These are phyloP conservation scores for Myxozyma lipomycoides DNA, from an alignment of 805 yeast species.

Conservation along the genomic window DNA sequence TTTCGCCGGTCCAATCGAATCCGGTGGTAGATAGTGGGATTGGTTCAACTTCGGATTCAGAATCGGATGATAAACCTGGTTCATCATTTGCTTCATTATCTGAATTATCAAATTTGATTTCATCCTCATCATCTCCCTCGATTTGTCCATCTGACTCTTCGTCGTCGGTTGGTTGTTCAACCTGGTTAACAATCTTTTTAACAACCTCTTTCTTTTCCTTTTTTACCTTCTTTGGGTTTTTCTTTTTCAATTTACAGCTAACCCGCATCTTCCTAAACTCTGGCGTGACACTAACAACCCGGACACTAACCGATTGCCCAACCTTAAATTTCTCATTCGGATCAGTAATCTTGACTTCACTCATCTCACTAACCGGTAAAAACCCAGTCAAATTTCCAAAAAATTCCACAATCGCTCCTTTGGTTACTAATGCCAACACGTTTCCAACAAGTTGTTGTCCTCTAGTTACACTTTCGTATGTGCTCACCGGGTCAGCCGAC, in stretches of 20 bases:
- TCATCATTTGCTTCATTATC: constrained; percentile 33
- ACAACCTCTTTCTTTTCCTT: constrained; percentile 31
- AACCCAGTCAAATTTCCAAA: constrained; percentile 75
- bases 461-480: constrained; percentile 53
- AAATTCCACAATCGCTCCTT: constrained; percentile 81
- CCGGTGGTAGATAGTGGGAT: constrained; percentile 77
- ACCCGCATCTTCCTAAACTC: constrained; percentile 57
- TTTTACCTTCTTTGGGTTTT: constrained; percentile 28
- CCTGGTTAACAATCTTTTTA: constrained; percentile 25
- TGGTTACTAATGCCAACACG: constrained; percentile 62
- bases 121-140: constrained; percentile 30
- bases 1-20: constrained; percentile 93
- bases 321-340: constrained; percentile 74
- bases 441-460: constrained; percentile 63
- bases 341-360: constrained; percentile 76
- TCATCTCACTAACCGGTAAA: constrained; percentile 81
- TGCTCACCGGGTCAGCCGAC: constrained; percentile 41
- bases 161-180: constrained; percentile 31
- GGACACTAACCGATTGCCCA: constrained; percentile 80
- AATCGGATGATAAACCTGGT: constrained; percentile 33
- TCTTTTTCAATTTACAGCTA: constrained; percentile 62
- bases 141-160: constrained; percentile 36
- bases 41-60: constrained; percentile 34
- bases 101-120: constrained; percentile 14
- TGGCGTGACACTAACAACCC: constrained; percentile 52